phyloP scores from a whole-genome alignment of 106 monocot genomes.

The Dioscorea dumetorum region DNA sequence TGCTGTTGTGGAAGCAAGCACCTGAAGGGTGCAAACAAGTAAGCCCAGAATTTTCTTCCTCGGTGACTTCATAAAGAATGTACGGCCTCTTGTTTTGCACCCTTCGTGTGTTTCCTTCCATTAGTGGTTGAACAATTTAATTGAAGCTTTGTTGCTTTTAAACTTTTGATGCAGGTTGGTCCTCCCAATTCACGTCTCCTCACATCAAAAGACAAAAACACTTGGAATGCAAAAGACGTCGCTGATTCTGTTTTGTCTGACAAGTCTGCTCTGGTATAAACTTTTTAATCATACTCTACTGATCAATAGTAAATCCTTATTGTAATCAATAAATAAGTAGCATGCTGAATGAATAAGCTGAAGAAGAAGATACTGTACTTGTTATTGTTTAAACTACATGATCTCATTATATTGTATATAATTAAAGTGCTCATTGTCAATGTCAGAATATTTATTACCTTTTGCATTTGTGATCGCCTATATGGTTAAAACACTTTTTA shows the following conservation, averaged over 20 bases:
- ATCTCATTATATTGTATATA: too few relatives aligned
- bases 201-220: conserved; percentile 60
- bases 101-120: neutral
- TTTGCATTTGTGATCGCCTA: too few relatives aligned
- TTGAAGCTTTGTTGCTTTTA: neutral
- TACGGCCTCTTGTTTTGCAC: conserved; percentile 3
- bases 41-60: neutral
- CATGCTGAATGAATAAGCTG: too few relatives aligned
- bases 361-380: too few relatives aligned
- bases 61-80: neutral
- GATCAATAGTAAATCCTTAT: too few relatives aligned
- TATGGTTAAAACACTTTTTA: too few relatives aligned
- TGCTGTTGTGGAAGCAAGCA: neutral
- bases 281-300: neutral
- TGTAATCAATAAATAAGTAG: too few relatives aligned
- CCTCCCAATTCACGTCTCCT: conserved; percentile 77
- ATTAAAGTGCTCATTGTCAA: too few relatives aligned
- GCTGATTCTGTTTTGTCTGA: conserved; percentile 89
- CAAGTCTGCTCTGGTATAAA: conserved; percentile 77
- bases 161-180: conserved; percentile 67
- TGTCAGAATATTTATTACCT: too few relatives aligned
- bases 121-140: neutral
- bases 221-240: conserved; percentile 85
- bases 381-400: too few relatives aligned
- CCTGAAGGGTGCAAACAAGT: conserved; percentile 5